A percentile compares a stretch with the other conserved stretches of the same genome.
These are phyloP conservation scores for Fabrea salina DNA, from an alignment of 169 alveolate genomes.

Conservation along the genomic window DNA sequence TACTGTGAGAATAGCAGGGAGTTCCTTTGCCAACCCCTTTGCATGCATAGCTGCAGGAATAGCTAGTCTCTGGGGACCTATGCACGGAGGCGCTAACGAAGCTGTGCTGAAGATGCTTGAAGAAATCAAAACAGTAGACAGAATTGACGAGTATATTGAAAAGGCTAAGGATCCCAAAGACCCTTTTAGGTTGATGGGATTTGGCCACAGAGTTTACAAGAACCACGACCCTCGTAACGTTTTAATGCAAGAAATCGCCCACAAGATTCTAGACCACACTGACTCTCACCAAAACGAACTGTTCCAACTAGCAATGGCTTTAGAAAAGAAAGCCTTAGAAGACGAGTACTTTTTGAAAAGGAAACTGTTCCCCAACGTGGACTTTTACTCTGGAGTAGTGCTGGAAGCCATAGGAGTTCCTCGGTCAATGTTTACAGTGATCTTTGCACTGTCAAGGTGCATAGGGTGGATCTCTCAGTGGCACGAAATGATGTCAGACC, in stretches of 20 bases:
- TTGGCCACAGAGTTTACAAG: slow-evolving; percentile 89
- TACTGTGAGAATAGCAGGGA: slow-evolving; percentile 86
- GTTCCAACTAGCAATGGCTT: slow-evolving; percentile 75
- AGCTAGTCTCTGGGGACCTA: slow-evolving; percentile 87
- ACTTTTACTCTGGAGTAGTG: slow-evolving; percentile 87
- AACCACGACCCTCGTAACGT: slow-evolving; percentile 86
- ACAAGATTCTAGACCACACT: slow-evolving; percentile 62
- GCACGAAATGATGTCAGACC: slow-evolving; percentile 80
- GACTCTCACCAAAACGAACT: slow-evolving; percentile 65
- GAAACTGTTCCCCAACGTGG: slow-evolving; percentile 91
- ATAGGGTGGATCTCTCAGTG: slow-evolving; percentile 88
- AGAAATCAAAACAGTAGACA: slow-evolving; percentile 64
- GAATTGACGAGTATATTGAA: slow-evolving; percentile 55
- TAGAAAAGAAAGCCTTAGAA: slow-evolving; percentile 74
- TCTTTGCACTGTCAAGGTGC: slow-evolving; percentile 82
- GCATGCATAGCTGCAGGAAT: slow-evolving; percentile 88
- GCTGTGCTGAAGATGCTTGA: slow-evolving; percentile 84
- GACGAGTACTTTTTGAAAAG: slow-evolving; percentile 83
- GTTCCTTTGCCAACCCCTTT: slow-evolving; percentile 78
- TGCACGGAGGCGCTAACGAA: slow-evolving; percentile 91
- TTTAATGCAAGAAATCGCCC: slow-evolving; percentile 73
- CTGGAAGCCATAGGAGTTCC: slow-evolving; percentile 84
- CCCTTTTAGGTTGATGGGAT: slow-evolving; percentile 84
- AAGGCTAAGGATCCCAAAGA: slow-evolving; percentile 72
- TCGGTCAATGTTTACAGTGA: slow-evolving; percentile 76